Base-by-base conservation (phyloP, 2,329 filamentous ascomycete species). In the Sporothrix brasiliensis region DNA sequence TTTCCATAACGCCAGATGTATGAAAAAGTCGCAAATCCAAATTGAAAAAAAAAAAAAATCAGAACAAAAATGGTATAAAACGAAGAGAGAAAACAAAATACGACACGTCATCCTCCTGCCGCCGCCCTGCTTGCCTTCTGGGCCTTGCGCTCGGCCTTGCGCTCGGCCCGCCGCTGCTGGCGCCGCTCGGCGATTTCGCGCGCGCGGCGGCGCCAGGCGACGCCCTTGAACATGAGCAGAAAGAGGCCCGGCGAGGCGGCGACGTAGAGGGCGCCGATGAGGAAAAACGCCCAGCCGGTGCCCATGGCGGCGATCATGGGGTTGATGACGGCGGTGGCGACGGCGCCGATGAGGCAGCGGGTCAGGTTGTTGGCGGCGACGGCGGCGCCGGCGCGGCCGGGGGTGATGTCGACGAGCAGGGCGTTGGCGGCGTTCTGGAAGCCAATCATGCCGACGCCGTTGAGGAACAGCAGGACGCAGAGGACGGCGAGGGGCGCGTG, bases 281-380 rank as follows among this genome's bases (percentile, higher is more conserved):
- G 74, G 0, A 82, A 84, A 72, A 85, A 87, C 0, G 84, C 80
- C 81, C 85, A 85, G 0, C 86, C 86, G 0, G 79, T 75, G 0
- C 85, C 85, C 71, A 88, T 81, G 0, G 76, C 78, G 10, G 83
- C 73, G 11, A 86, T 82, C 81, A 89, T 81, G 13, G 83, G 83
- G 3, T 84, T 76, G 24, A 89, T 83, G 1, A 83, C 79, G 0
- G 84, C 86, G 19, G 81, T 85, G 1, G 82, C 83, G 0, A 80
- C 83, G 0, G 87, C 87, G 0, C 86, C 86, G 2, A 89, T 75
- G 2, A 86, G 76, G 69, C 87, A 89, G 5, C 87, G 77, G 0
- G 83, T 81, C 16, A 89, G 74, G 71, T 89, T 89, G 72, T 85
- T 87, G 0, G 85, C 82, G 0, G 86, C 86, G 0, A 85, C 85